Evolutionary conservation across 2,329 filamentous ascomycete species (phyloP).

Genomic region (Arthrinium puccinioides): DNA sequence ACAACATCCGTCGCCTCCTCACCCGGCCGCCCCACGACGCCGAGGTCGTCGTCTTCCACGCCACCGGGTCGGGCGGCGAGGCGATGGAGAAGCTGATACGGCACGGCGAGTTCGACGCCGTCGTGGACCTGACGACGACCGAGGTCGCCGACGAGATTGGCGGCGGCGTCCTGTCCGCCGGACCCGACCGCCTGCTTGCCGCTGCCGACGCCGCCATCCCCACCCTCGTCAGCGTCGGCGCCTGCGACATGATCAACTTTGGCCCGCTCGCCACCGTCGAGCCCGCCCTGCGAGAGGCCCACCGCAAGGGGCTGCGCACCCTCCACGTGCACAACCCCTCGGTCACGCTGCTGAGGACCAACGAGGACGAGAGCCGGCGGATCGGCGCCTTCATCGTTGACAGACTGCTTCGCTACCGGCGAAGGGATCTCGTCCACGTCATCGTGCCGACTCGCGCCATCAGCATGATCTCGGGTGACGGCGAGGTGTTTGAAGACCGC

Average conservation of each 20-base stretch:
- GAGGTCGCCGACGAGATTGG: constrained; percentile 59
- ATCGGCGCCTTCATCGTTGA: constrained; percentile 49
- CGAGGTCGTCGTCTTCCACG: constrained; percentile 62
- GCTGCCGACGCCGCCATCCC: constrained; percentile 52
- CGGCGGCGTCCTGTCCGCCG: constrained; percentile 57
- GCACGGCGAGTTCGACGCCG: constrained; percentile 53
- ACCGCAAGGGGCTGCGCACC: constrained; percentile 38
- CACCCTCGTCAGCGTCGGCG: constrained; percentile 39
- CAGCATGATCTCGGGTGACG: constrained; percentile 50
- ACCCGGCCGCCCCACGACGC: constrained; percentile 31
- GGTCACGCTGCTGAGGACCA: constrained; percentile 61
- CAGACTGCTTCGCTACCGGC: constrained; percentile 38
- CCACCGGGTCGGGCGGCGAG: constrained; percentile 59
- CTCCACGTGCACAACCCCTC: constrained; percentile 60
- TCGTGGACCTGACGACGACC: constrained; percentile 65
- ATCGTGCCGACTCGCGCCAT: constrained; percentile 54
- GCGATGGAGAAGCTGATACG: constrained; percentile 60
- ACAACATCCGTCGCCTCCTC: constrained; percentile 44
- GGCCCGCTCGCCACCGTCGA: constrained; percentile 44
- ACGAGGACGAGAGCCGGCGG: constrained; percentile 42
- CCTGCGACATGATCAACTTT: constrained; percentile 58
- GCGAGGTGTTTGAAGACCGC: constrained; percentile 43
- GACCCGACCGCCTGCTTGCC: constrained; percentile 46
- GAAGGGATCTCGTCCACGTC: constrained; percentile 39
- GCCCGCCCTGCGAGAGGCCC: constrained; percentile 27